Conservation (phyloP, 306 rosid species). For the Dalbergia cochinchinensis region DNA sequence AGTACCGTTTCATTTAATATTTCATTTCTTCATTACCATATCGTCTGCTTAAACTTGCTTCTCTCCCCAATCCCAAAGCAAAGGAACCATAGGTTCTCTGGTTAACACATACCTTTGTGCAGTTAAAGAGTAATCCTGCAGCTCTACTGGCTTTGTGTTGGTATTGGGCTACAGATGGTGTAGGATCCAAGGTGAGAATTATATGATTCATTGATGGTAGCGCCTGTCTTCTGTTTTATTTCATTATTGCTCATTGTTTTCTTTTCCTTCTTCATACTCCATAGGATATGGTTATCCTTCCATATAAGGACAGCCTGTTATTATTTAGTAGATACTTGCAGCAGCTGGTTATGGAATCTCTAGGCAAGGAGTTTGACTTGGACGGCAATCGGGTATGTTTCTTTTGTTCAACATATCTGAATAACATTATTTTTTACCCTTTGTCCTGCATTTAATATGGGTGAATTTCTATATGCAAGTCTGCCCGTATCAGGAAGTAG, state of each 20-base stretch:
- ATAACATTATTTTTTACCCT: conserved; percentile 11
- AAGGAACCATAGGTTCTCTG: conserved; percentile 12
- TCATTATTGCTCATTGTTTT: conserved; percentile 35
- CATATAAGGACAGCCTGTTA: conserved; percentile 92
- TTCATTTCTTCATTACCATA: neutral
- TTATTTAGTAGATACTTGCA: conserved; percentile 96
- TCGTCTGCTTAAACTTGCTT: neutral
- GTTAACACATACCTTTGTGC: conserved; percentile 41
- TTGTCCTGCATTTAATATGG: conserved; percentile 1
- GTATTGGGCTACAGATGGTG: conserved; percentile 98
- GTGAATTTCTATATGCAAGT: conserved; percentile 13
- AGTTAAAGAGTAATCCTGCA: conserved; percentile 88
- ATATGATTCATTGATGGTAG: conserved; percentile 28
- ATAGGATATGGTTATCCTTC: conserved; percentile 99
- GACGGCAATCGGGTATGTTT: conserved; percentile 90
- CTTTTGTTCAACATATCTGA: conserved; percentile 37
- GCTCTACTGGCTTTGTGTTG: conserved; percentile 93
- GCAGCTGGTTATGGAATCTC: conserved; percentile 98
- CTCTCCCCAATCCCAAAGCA: neutral
- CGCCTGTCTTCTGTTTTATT: conserved; percentile 21
- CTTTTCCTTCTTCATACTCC: conserved; percentile 34
- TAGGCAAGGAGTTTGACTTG: conserved; percentile 98
- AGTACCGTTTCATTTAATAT: neutral
- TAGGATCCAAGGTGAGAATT: conserved; percentile 87
- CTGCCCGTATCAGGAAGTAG: conserved; percentile 6